phyloP scores from a whole-genome alignment of 768 basidiomycete species.

The Lentinula guzmanii region DNA sequence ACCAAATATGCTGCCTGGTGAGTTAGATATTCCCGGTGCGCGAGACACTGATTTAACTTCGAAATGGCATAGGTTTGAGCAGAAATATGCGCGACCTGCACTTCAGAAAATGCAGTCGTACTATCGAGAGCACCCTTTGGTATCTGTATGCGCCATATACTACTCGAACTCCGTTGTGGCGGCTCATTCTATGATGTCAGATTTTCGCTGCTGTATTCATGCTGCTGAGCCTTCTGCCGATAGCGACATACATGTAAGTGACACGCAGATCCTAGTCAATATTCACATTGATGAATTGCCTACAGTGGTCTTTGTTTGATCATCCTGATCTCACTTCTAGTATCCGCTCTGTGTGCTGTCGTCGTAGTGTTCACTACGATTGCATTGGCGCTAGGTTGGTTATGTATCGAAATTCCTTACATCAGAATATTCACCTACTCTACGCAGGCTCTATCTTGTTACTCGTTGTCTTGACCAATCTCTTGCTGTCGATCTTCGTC shows the following conservation, averaged over 20 bases:
- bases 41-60: not conserved
- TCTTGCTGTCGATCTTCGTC: slow-evolving; percentile 20
- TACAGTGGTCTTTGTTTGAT: slow-evolving; percentile 24
- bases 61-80: not conserved
- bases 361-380: slow-evolving; percentile 13
- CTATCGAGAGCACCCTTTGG: not conserved
- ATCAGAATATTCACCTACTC: not conserved
- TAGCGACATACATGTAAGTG: slow-evolving; percentile 24
- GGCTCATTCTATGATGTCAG: slow-evolving; percentile 9
- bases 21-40: not conserved
- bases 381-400: slow-evolving; percentile 18
- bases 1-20: not conserved
- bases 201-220: slow-evolving; percentile 21
- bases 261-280: not conserved
- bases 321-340: slow-evolving; percentile 16
- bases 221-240: slow-evolving; percentile 19
- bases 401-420: not conserved
- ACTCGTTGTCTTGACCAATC: slow-evolving; percentile 17
- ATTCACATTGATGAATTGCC: not conserved
- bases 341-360: slow-evolving; percentile 17
- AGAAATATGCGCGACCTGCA: not conserved
- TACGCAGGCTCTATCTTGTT: slow-evolving; percentile 14
- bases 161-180: not conserved
- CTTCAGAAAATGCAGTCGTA: not conserved
- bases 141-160: not conserved